Base-by-base conservation (phyloP, 345 rosid species). In the Ceriops tagal region DNA sequence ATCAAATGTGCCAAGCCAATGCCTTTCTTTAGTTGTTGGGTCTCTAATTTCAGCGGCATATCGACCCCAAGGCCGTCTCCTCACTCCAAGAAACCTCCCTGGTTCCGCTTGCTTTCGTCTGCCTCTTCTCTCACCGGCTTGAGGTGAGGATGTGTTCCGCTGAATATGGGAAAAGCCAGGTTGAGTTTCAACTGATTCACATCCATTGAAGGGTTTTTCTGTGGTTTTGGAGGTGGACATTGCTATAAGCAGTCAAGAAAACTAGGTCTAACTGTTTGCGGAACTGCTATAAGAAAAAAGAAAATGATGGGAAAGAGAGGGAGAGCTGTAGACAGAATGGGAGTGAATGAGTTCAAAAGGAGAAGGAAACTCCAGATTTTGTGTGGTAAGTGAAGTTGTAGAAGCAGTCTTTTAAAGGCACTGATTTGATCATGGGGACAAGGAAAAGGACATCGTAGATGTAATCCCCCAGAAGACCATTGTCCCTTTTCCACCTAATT, bases 31-130 rank as follows among this genome's bases (percentile, higher is more conserved):
- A 28, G 97, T 95, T 5, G 93, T 85, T 1, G 99, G 96, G 86
- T 95, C 97, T 70, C 99, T 78, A 21, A 95, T 91, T 71, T 95
- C 99, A 1, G 98, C 98, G 0, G 98, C 98, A 60, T 93, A 93
- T 67, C 98, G 77, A 3, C 98, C 97, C 98, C 98, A 93, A 7
- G 98, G 98, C 53, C 97, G 82, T 57, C 98, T 71, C 59, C 98
- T 82, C 0, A 93, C 98, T 6, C 98, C 98, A 0, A 93, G 87
- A 78, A 88, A 93, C 83, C 88, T 81, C 28, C 97, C 97, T 4
- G 97, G 96, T 61, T 93, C 98, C 0, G 88, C 83, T 53, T 87
- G 90, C 79, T 91, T 91, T 76, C 91, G 83, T 61, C 97, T 71
- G 47, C 97, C 92, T 78, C 96, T 81, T 46, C 92, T 79, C 74